Evolutionary conservation across 768 basidiomycete genomes (phyloP).

Genomic region (Trametes sanguinea): DNA sequence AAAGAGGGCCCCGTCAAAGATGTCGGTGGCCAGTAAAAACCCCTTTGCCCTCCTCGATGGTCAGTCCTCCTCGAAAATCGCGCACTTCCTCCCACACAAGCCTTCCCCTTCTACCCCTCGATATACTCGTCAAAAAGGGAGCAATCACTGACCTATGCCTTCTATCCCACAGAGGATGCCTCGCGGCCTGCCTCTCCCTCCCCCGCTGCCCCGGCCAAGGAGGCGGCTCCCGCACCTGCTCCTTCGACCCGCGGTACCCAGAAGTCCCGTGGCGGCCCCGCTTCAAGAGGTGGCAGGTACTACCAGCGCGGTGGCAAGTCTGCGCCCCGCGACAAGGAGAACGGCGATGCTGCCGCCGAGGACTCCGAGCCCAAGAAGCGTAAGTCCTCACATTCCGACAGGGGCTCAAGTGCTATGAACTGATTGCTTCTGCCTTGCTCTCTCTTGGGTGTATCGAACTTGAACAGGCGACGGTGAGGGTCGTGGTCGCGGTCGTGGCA

Average conservation of each 20-base stretch:
- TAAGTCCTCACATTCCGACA: constrained; percentile 7
- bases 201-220: constrained; percentile 33
- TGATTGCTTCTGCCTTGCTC: background rate
- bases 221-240: constrained; percentile 34
- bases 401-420: background rate
- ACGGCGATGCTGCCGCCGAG: constrained; percentile 37
- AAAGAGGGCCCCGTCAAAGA: constrained; percentile 68
- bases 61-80: constrained; percentile 37
- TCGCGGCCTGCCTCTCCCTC: constrained; percentile 45
- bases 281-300: constrained; percentile 69
- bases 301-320: constrained; percentile 64
- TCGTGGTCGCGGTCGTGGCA: constrained; percentile 41
- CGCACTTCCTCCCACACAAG: background rate
- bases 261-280: constrained; percentile 56
- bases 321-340: constrained; percentile 41
- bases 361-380: constrained; percentile 36
- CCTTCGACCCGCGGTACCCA: constrained; percentile 42
- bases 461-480: constrained; percentile 43
- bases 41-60: constrained; percentile 83
- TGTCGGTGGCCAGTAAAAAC: constrained; percentile 92
- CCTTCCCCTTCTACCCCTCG: background rate
- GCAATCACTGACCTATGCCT: background rate
- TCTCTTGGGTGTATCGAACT: background rate
- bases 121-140: constrained; percentile 7
- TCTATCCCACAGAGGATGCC: constrained; percentile 40